Evolutionary conservation across 108 stramenopile genomes (phyloP), one percentile per base, ranked within the genome.

Genomic region (Skeletonema grethae): DNA sequence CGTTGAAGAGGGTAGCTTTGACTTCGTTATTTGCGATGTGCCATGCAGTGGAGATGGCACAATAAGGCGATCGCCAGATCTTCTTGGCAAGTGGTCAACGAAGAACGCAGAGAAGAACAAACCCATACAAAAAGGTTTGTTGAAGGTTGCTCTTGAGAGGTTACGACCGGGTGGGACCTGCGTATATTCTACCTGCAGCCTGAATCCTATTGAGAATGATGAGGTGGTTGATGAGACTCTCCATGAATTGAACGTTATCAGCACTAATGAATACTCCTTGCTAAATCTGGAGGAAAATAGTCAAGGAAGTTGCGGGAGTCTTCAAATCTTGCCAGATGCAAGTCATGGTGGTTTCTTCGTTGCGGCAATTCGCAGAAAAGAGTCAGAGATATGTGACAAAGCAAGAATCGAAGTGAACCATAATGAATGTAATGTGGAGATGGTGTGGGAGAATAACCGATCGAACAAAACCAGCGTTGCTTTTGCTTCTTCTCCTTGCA

Each of bases 191-290:
- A 78, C 77, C 1, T 78, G 77, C 28, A 57, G 53, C 65, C 46
- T 78, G 9, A 70, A 73, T 73, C 77, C 77, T 18, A 57, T 67
- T 4, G 77, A 78, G 50, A 73, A 78, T 18, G 77, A 78, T n/a
- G 55, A 70, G 15, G 69, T 70, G 22, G 20, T 70, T 41, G 61
- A 15, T 3, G 69, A 70, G 36, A 62, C 63, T 12, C 29, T 70
- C 8, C 15, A 64, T 10, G 70, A 71, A 32, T 22, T 71, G 63
- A 71, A 71, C 22, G 10, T n/a, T 15, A 65, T n/a, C 58, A 62
- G 43, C 22, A n/a, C 7, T 8, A 24, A 53, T 30, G 43, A 32
- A 2, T 71, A 65, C 43, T 63, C 63, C 24, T 5, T 71, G 24
- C 0, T 71, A 2, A 16, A 63, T 4, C 63, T 71, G 28, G 67